Evolutionary conservation across 73 alveolate species (phyloP), one percentile per base, ranked within the genome.

Genomic region (Tetrahymena thermophila): DNA sequence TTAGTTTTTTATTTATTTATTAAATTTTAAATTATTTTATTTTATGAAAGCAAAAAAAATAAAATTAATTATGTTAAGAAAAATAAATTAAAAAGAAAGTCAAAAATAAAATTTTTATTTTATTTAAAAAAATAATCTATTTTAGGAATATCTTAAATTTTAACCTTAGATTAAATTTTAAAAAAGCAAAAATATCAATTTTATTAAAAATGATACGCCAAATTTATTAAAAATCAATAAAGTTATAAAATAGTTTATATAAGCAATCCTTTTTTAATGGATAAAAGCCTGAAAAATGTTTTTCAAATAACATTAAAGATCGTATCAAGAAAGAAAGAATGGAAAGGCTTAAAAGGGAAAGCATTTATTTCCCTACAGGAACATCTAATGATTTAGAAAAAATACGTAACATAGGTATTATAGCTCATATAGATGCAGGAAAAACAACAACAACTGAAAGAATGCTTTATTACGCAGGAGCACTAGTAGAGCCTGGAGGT

Each of bases 381-480:
- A 94, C 97, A 4, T 44, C 96, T 23, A 94, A 97, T 83, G 98
- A 96, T 93, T 85, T 97, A 50, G 84, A 93, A 16, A 96, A 96
- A 43, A 98, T 98, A 25, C 96, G 99, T 84, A 98, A 98, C 85
- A 95, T 98, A 38, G 98, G 99, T 42, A 96, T 98, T 38, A 97
- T 98, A 16, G 99, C 99, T 23, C 99, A 98, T 84, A 98, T 98
- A 23, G 99, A 98, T 95, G 99, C 99, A 50, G 99, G 99, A 5
- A 98, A 98, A 94, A 98, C 99, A 34, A 97, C 99, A n/a, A 94
- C 98, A 71, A 98, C 99, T 35, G 99, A 98, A 71, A 95, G 99
- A 95, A 98, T 98, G 99, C 96, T 98, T 50, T 98, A 55, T 89
- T 98, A 98, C 43, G 96, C 98, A 34, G 99, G 99, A 43, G 98